Evolutionary conservation across 1,284 basidiomycete species (phyloP).

Genomic region (Agroathelia rolfsii): DNA sequence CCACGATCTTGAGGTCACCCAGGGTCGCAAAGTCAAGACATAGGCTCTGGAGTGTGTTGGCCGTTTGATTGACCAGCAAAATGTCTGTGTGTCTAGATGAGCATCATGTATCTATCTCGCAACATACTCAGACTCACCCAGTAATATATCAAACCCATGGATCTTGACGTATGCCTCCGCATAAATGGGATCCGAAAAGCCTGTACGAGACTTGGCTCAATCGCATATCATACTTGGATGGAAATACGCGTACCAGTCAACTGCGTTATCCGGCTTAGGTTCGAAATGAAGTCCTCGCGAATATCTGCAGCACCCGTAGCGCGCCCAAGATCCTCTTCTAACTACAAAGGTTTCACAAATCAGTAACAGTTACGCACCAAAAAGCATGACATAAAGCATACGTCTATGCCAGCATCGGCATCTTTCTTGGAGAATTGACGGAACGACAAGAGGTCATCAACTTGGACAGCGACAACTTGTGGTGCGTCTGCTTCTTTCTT

Average conservation of each 20-base stretch:
- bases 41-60: constrained; percentile 92
- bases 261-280: constrained; percentile 90
- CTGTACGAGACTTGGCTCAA: constrained; percentile 25
- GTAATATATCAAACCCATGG: constrained; percentile 94
- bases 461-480: constrained; percentile 73
- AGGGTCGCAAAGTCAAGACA: constrained; percentile 97
- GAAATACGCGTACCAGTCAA: constrained; percentile 60
- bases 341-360: constrained; percentile 42
- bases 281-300: constrained; percentile 94
- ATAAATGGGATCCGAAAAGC: constrained; percentile 98
- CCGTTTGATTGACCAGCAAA: constrained; percentile 93
- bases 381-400: constrained; percentile 28
- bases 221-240: background rate
- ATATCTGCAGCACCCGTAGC: constrained; percentile 83
- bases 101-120: constrained; percentile 4
- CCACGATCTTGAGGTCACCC: constrained; percentile 95
- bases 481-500: constrained; percentile 77
- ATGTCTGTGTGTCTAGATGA: constrained; percentile 50
- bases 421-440: constrained; percentile 92
- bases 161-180: constrained; percentile 98
- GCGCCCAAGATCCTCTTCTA: constrained; percentile 80
- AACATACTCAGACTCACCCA: constrained; percentile 40
- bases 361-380: constrained; percentile 3
- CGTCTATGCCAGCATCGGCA: constrained; percentile 72
- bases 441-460: constrained; percentile 90